Evolutionary conservation across 2,329 filamentous ascomycete species (phyloP).

Genomic region (Cercospora citrullina): DNA sequence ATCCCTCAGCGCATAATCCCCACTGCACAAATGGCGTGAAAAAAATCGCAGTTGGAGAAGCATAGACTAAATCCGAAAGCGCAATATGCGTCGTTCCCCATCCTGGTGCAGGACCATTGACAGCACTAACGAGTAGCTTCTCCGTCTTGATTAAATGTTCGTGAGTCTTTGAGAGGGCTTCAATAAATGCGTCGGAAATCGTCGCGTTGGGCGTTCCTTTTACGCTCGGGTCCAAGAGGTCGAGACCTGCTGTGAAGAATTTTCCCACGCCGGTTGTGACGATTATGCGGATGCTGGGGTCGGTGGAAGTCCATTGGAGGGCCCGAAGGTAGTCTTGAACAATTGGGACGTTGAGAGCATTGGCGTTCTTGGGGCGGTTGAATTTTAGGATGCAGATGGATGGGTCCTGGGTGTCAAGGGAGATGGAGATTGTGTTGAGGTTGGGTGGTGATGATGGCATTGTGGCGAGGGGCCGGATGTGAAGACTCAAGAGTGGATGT

Average conservation of each 20-base stretch:
- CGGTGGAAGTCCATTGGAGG: conserved; percentile 24
- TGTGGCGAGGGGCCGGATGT: conserved; percentile 14
- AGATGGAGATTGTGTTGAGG: conserved; percentile 23
- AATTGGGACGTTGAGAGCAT: conserved; percentile 24
- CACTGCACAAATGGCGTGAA: conserved; percentile 33
- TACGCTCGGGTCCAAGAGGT: conserved; percentile 26
- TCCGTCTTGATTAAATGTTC: conserved; percentile 27
- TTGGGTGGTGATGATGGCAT: conserved; percentile 22
- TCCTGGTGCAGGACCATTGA: conserved; percentile 30
- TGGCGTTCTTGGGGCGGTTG: conserved; percentile 29
- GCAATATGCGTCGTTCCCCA: conserved; percentile 22
- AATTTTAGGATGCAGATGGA: conserved; percentile 28
- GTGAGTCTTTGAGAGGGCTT: conserved; percentile 20
- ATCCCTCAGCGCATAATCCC: conserved; percentile 31
- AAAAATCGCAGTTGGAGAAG: conserved; percentile 26
- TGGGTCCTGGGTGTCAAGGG: conserved; percentile 20
- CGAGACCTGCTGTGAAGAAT: conserved; percentile 29
- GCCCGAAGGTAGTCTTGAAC: conserved; percentile 26
- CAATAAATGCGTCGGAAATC: conserved; percentile 26
- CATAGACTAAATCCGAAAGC: conserved; percentile 29
- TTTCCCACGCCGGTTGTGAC: conserved; percentile 28
- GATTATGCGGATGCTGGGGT: conserved; percentile 24
- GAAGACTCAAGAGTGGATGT: background rate
- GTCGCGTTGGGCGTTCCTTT: conserved; percentile 20
- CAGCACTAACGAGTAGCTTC: conserved; percentile 25